Evolutionary conservation across 305 asterid species (phyloP).

Genomic region (Monarda citriodora): DNA sequence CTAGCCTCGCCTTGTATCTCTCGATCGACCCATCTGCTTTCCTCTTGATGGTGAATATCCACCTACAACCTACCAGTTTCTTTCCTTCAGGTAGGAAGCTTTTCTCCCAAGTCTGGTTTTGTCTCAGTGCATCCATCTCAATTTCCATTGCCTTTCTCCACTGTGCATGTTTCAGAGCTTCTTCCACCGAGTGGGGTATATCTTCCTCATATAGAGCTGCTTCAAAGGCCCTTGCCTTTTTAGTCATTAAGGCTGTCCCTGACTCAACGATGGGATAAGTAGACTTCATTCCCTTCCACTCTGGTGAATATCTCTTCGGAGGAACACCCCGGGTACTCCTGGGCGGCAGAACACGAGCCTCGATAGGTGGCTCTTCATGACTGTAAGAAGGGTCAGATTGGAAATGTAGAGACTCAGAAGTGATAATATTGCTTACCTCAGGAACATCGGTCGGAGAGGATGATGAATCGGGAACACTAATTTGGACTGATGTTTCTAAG

Average conservation of each 20-base stretch:
- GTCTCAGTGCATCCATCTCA: not conserved
- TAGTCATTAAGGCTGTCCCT: not conserved
- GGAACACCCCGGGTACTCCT: not conserved
- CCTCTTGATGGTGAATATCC: not conserved
- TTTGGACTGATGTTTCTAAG: not conserved
- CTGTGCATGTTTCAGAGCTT: not conserved
- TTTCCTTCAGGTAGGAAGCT: not conserved
- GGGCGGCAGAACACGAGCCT: not conserved
- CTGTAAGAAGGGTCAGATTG: too few species aligned
- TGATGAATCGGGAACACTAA: not conserved
- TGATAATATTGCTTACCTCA: not conserved
- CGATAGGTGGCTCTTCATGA: not conserved
- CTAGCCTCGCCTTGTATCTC: not conserved
- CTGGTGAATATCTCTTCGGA: not conserved
- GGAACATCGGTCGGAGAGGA: not conserved
- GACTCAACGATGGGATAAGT: not conserved
- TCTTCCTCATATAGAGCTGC: not conserved
- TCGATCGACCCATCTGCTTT: not conserved
- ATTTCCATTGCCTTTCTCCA: not conserved
- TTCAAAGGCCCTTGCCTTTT: not conserved
- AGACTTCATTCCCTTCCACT: not conserved
- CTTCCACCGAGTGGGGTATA: not conserved
- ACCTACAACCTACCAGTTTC: not conserved
- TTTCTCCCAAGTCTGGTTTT: not conserved
- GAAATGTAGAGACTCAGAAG: not conserved